phyloP scores from a whole-genome alignment of 2,329 filamentous ascomycete genomes.

The Teratosphaeria pseudoeucalypti region DNA sequence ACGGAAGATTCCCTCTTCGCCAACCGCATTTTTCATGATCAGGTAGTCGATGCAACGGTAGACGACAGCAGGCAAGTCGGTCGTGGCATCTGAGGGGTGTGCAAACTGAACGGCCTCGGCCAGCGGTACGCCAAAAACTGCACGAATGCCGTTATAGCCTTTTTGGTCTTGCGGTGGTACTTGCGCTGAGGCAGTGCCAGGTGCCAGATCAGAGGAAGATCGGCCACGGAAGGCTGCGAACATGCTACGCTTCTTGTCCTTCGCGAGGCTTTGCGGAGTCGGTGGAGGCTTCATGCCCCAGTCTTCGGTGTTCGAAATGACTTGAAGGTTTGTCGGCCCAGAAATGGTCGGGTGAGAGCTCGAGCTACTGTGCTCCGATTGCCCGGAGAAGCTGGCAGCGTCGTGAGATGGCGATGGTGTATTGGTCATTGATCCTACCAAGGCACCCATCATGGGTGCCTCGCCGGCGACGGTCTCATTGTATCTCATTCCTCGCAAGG shows the following conservation, averaged over 20 bases:
- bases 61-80: constrained; percentile 79
- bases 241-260: constrained; percentile 56
- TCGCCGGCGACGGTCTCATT: constrained; percentile 48
- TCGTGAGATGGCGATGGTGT: constrained; percentile 27
- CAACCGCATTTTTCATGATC: constrained; percentile 65
- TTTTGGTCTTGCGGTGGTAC: constrained; percentile 18
- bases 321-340: constrained; percentile 68
- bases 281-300: constrained; percentile 69
- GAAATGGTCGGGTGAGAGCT: constrained; percentile 52
- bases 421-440: constrained; percentile 9
- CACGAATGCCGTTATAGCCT: constrained; percentile 8
- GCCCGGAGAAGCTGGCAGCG: constrained; percentile 15
- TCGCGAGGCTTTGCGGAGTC: constrained; percentile 22
- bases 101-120: constrained; percentile 78
- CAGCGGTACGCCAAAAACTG: constrained; percentile 77
- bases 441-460: constrained; percentile 42
- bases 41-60: constrained; percentile 94
- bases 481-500: constrained; percentile 38
- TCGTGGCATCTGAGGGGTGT: constrained; percentile 58
- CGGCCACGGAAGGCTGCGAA: constrained; percentile 44
- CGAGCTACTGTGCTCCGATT: constrained; percentile 11
- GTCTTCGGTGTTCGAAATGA: constrained; percentile 70
- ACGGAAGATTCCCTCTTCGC: constrained; percentile 92
- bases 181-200: constrained; percentile 13
- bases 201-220: constrained; percentile 57